These are phyloP conservation scores for Austroboletus niveus DNA, from an alignment of 1,284 basidiomycete genomes.

Conservation along the genomic window DNA sequence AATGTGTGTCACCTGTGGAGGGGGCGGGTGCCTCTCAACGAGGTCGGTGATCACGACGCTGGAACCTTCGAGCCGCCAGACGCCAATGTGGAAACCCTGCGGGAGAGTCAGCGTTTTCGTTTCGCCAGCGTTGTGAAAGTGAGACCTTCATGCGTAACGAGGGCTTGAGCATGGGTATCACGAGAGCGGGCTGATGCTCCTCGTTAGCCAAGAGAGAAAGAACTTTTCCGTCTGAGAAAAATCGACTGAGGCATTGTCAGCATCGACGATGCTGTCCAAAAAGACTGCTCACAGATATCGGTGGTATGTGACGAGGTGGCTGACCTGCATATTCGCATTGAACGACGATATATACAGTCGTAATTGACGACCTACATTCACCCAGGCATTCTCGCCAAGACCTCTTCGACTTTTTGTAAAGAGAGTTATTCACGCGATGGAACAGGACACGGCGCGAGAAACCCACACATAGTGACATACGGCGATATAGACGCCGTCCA, in stretches of 20 bases:
- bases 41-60: constrained; percentile 63
- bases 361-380: constrained; percentile 56
- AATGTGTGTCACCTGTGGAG: constrained; percentile 10
- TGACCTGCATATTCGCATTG: constrained; percentile 43
- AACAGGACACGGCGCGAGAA: constrained; percentile 1
- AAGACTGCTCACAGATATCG: constrained; percentile 64
- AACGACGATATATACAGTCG: constrained; percentile 2
- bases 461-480: constrained; percentile 81
- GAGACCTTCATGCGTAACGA: constrained; percentile 77
- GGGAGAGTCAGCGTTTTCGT: neutral
- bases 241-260: constrained; percentile 55
- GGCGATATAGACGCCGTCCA: constrained; percentile 88
- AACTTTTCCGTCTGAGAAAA: constrained; percentile 85
- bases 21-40: constrained; percentile 47
- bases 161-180: constrained; percentile 78
- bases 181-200: constrained; percentile 66
- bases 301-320: constrained; percentile 79
- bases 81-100: constrained; percentile 69
- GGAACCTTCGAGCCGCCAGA: constrained; percentile 62
- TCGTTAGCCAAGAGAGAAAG: constrained; percentile 87
- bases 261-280: neutral
- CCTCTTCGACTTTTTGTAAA: constrained; percentile 62
- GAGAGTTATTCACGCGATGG: constrained; percentile 3
- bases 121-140: neutral
- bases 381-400: constrained; percentile 79